These are phyloP conservation scores for Calonectria montana DNA, from an alignment of 2,329 filamentous ascomycete genomes.

Conservation along the genomic window DNA sequence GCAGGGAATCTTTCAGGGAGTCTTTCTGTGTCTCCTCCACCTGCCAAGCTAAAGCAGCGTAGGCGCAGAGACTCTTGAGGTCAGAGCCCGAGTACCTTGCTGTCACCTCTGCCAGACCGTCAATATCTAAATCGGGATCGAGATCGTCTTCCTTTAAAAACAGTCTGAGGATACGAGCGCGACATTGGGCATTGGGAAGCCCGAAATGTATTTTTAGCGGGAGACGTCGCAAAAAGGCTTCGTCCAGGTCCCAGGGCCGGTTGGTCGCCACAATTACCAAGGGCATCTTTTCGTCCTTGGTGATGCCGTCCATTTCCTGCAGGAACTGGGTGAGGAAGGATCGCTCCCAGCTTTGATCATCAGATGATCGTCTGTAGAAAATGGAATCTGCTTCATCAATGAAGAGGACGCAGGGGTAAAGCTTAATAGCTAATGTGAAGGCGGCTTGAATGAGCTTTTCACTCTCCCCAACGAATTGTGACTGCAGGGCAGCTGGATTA, in stretches of 20 bases:
- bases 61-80: not conserved
- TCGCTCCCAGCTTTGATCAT: not conserved
- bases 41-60: conserved; percentile 10
- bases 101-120: not conserved
- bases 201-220: not conserved
- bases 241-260: not conserved
- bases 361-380: not conserved
- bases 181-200: not conserved
- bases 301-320: not conserved
- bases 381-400: conserved; percentile 10
- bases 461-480: not conserved
- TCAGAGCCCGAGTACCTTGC: not conserved
- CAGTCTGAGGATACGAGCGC: not conserved
- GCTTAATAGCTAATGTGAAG: conserved; percentile 1
- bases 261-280: not conserved
- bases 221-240: not conserved
- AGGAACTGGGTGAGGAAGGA: not conserved
- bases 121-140: not conserved
- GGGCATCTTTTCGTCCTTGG: not conserved
- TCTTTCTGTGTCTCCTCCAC: not conserved
- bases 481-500: not conserved
- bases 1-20: not conserved
- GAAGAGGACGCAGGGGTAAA: conserved; percentile 8
- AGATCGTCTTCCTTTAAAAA: not conserved
- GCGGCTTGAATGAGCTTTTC: not conserved